Evolutionary conservation across 805 yeast species (phyloP).

Genomic region (Lachancea cidri): DNA sequence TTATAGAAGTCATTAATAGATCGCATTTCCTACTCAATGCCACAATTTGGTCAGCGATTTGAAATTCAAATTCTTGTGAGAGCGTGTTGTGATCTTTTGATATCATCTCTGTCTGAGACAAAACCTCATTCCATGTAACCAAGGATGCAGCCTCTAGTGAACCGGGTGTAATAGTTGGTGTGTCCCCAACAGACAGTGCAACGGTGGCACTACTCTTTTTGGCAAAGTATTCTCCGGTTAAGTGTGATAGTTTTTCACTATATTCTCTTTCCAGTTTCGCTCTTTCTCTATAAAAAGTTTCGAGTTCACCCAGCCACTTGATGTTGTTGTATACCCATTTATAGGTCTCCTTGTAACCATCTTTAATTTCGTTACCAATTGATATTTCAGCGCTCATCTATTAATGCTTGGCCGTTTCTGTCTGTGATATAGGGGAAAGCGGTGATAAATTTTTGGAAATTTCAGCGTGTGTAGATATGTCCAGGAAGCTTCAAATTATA

Average conservation of each 20-base stretch:
- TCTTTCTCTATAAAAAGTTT: constrained; percentile 77
- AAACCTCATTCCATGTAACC: constrained; percentile 85
- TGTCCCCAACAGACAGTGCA: constrained; percentile 78
- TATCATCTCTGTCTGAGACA: constrained; percentile 75
- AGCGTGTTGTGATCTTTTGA: constrained; percentile 62
- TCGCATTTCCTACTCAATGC: constrained; percentile 51
- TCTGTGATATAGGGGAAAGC: background rate
- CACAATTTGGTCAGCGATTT: constrained; percentile 56
- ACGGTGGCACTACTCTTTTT: constrained; percentile 70
- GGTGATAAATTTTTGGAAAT: too few relatives aligned
- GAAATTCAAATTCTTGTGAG: constrained; percentile 52
- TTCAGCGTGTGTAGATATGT: too few relatives aligned
- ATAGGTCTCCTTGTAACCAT: constrained; percentile 69
- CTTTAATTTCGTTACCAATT: constrained; percentile 73
- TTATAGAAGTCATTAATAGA: constrained; percentile 50
- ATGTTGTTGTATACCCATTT: constrained; percentile 76
- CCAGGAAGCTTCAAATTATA: too few relatives aligned
- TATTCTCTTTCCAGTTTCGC: constrained; percentile 81
- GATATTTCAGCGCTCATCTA: constrained; percentile 27
- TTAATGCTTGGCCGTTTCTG: background rate
- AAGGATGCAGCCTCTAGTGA: constrained; percentile 83
- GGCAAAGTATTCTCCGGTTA: constrained; percentile 66
- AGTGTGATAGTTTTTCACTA: constrained; percentile 54
- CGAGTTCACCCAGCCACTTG: constrained; percentile 72
- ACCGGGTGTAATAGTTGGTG: constrained; percentile 90